Conservation (phyloP, 352 stramenopile species). For the Phytophthora agathidicida region DNA sequence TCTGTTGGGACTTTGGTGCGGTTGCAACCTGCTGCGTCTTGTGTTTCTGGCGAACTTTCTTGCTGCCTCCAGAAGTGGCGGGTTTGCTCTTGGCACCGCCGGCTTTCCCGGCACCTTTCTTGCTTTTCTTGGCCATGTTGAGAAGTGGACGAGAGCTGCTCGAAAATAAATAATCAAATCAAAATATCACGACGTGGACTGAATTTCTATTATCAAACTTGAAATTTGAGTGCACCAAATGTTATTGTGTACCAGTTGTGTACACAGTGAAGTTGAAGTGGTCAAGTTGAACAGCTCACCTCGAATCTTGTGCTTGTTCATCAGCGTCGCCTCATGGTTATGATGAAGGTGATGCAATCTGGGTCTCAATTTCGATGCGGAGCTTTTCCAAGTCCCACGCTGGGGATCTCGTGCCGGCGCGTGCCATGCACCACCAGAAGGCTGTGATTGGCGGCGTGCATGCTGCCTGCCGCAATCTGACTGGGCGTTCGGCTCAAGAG, state of each 20-base stretch:
- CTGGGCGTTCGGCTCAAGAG: not conserved
- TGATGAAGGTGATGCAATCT: constrained; percentile 8
- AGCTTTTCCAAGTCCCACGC: constrained; percentile 27
- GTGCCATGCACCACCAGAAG: constrained; percentile 24
- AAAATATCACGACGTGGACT: too few relatives aligned
- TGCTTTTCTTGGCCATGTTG: constrained; percentile 38
- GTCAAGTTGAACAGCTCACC: too few relatives aligned
- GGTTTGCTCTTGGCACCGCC: constrained; percentile 28
- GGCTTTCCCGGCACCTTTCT: constrained; percentile 11
- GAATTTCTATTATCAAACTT: too few relatives aligned
- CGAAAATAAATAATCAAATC: too few relatives aligned
- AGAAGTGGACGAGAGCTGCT: constrained; percentile 12
- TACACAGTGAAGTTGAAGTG: constrained; percentile 16
- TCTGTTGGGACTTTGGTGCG: constrained; percentile 26
- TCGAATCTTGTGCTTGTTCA: too few relatives aligned
- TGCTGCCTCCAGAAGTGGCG: constrained; percentile 11
- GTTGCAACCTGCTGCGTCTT: constrained; percentile 27
- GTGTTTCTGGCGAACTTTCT: constrained; percentile 28
- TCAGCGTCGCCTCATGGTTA: too few relatives aligned
- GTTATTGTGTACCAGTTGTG: constrained; percentile 1
- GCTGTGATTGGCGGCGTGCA: constrained; percentile 27
- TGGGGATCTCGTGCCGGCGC: constrained; percentile 5
- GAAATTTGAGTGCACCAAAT: too few relatives aligned
- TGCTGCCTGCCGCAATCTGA: constrained; percentile 14
- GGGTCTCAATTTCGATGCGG: too few relatives aligned